Percentiles rank a stretch among this genome's conserved stretches.
phyloP scores from a whole-genome alignment of 192 early-diverging fungal genomes.

The Anaeromyces robustus region DNA sequence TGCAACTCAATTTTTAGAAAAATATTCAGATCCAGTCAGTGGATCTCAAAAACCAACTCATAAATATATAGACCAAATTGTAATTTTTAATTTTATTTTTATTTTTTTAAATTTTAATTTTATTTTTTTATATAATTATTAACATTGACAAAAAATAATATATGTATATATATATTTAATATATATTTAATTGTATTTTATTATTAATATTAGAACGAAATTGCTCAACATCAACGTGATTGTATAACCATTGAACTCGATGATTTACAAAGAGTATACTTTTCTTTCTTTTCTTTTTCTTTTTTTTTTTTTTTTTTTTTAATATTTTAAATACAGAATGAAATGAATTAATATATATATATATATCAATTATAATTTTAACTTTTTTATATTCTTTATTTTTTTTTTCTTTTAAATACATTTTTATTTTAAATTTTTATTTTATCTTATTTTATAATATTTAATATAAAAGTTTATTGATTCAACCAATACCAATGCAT shows the following conservation, averaged over 20 bases:
- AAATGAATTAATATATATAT: too few species aligned
- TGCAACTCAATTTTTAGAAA: background rate
- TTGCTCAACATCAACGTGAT: slow-evolving; percentile 44
- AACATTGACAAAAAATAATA: too few species aligned
- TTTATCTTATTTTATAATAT: background rate
- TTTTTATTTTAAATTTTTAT: slow-evolving; percentile 10
- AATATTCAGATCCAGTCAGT: background rate
- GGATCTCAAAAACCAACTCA: background rate
- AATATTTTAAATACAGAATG: slow-evolving; percentile 11
- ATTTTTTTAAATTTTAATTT: too few species aligned
- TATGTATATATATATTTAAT: too few species aligned
- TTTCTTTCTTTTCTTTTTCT: background rate
- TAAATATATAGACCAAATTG: background rate
- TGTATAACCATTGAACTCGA: slow-evolving; percentile 47
- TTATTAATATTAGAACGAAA: slow-evolving; percentile 24
- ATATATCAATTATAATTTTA: too few species aligned
- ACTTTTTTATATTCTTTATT: background rate
- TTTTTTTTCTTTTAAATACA: slow-evolving; percentile 14
- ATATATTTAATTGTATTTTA: background rate
- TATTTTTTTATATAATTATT: too few species aligned
- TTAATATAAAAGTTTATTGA: background rate
- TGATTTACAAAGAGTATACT: slow-evolving; percentile 35
- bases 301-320: slow-evolving; percentile 14
- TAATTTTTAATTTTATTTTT: background rate
- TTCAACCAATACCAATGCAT: background rate